phyloP scores from a whole-genome alignment of 305 asterid species.

The Solanum aculeatissimum region DNA sequence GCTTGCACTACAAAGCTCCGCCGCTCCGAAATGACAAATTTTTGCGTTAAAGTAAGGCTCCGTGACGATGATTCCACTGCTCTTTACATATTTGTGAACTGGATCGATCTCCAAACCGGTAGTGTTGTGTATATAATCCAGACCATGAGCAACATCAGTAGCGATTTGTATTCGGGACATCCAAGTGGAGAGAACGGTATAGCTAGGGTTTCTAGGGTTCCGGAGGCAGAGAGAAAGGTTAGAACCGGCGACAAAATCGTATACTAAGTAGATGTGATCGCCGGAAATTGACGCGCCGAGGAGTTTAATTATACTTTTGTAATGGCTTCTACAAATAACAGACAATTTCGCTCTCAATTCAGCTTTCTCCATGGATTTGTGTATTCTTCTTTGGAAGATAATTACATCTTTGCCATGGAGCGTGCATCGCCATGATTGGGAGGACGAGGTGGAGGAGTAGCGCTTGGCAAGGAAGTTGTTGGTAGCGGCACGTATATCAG shows the following conservation, averaged over 20 bases:
- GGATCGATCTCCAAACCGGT: slow-evolving; percentile 57
- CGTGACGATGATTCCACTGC: slow-evolving; percentile 67
- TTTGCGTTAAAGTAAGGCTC: slow-evolving; percentile 72
- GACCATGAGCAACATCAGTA: slow-evolving; percentile 71
- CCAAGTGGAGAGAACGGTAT: slow-evolving; percentile 78
- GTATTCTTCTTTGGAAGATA: slow-evolving; percentile 66
- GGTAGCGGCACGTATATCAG: slow-evolving; percentile 80
- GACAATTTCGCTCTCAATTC: slow-evolving; percentile 39
- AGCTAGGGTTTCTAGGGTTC: slow-evolving; percentile 46
- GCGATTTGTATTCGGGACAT: slow-evolving; percentile 82
- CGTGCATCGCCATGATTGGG: slow-evolving; percentile 79
- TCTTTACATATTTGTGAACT: slow-evolving; percentile 82
- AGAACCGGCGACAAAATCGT: slow-evolving; percentile 60
- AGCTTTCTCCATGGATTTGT: slow-evolving; percentile 24
- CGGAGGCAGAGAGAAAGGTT: slow-evolving; percentile 56
- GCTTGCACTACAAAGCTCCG: slow-evolving; percentile 90
- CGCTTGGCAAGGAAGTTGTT: slow-evolving; percentile 80
- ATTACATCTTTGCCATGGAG: slow-evolving; percentile 53
- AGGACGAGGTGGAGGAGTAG: slow-evolving; percentile 59
- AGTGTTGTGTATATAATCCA: slow-evolving; percentile 70
- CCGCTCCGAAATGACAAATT: slow-evolving; percentile 95
- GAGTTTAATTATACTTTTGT: slow-evolving; percentile 61
- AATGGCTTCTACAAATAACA: slow-evolving; percentile 59
- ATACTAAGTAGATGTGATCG: slow-evolving; percentile 63
- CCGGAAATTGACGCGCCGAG: slow-evolving; percentile 66